These are phyloP conservation scores for Aspergillus sclerotiicarbonarius DNA, from an alignment of 495 filamentous ascomycete genomes.

Conservation along the genomic window DNA sequence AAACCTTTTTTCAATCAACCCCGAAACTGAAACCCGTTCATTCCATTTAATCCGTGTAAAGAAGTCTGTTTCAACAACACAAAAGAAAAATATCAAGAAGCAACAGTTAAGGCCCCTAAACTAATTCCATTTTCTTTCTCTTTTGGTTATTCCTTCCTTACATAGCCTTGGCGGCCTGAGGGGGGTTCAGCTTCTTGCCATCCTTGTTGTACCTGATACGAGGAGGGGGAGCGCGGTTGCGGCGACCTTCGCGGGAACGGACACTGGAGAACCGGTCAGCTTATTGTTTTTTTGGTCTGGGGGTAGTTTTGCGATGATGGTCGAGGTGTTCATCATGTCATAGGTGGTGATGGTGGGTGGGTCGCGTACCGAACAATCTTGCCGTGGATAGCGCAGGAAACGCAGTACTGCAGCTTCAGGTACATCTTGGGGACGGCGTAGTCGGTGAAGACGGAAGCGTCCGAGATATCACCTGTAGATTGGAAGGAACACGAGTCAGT, in stretches of 20 bases:
- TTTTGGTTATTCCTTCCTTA: constrained; percentile 42
- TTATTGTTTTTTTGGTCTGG: constrained; percentile 5
- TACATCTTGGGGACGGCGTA: constrained; percentile 99
- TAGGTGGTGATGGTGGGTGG: neutral
- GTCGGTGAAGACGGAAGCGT: constrained; percentile 97
- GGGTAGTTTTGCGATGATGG: neutral
- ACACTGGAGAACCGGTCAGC: constrained; percentile 60
- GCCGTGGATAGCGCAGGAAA: constrained; percentile 99
- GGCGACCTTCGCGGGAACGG: constrained; percentile 92
- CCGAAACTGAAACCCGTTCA: constrained; percentile 30
- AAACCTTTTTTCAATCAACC: constrained; percentile 12
- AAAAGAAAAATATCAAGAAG: constrained; percentile 25
- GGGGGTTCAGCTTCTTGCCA: constrained; percentile 98
- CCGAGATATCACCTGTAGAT: constrained; percentile 93
- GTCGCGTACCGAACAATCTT: constrained; percentile 98
- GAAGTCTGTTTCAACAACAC: constrained; percentile 18
- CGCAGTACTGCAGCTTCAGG: constrained; percentile 99
- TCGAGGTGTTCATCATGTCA: neutral
- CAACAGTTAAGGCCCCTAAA: constrained; percentile 28
- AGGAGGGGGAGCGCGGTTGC: constrained; percentile 97
- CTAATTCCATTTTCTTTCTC: constrained; percentile 41
- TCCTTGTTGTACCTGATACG: constrained; percentile 99
- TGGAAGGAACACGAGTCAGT: constrained; percentile 16
- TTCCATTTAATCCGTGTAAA: constrained; percentile 25
- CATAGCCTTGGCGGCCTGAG: constrained; percentile 69